Base-by-base conservation (phyloP, 1,284 basidiomycete genomes). In the Peniophora sp. region DNA sequence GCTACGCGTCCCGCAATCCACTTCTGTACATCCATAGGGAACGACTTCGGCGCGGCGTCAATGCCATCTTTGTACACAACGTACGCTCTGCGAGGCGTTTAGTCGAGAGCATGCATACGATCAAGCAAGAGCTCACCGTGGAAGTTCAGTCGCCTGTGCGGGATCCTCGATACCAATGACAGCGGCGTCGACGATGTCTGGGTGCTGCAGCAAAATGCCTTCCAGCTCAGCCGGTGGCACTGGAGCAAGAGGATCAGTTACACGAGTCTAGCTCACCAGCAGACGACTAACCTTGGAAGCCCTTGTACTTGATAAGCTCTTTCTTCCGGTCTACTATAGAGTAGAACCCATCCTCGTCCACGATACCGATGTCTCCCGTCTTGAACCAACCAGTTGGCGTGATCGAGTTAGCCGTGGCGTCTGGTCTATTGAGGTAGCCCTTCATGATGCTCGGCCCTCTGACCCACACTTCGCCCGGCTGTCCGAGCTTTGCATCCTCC, bases 161-260 rank as follows among this genome's bases (percentile, higher is more conserved):
- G 69, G 67, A 52, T 74, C 76, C 2, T 83, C 69, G 1, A 91
- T 67, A 1, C 87, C 85, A 50, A 92, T 83, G 3, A 92, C 86
- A 8, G 81, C 89, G 0, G 75, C 74, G 58, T 92, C 89, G 2
- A 78, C 79, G 22, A 90, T 71, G 2, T 84, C 76, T 0, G 85
- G 80, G 58, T 92, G 86, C 3, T 77, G 76, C 14, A 92, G 66
- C 1, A 93, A 75, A 0, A 91, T 65, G 36, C 77, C 75, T 62
- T 93, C 90, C 2, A 93, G 73, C 58, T 92, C 90, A 0, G 91
- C 89, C 0, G 90, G 90, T 0, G 91, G 80, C 14, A 93, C 91
- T 86, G 49, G 14, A 36, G 23, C 38, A n/a, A n/a, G 38, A 41
- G 5, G n/a, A 17, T 5, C 19, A 41, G 8, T 41, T 41, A 12